Conservation (phyloP, 2,329 filamentous ascomycete genomes). For the Ceratocystiopsis sp. region DNA sequence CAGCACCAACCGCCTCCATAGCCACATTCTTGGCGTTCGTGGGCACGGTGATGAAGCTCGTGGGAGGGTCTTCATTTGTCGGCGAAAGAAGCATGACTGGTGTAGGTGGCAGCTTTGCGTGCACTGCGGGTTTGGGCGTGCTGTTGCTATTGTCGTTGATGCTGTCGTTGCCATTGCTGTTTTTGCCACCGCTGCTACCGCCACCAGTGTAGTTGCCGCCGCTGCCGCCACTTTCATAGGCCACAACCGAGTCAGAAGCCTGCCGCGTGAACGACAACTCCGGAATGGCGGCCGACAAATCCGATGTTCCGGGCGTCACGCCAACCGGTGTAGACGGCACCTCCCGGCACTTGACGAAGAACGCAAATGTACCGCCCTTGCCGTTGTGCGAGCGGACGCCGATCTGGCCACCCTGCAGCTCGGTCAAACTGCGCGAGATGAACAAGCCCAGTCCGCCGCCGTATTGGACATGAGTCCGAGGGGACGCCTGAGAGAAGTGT, state of each 20-base stretch:
- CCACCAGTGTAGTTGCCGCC: no score
- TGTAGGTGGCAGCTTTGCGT: no score
- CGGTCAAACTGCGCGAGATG: constrained; percentile 59
- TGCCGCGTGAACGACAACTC: constrained; percentile 8
- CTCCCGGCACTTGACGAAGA: constrained; percentile 55
- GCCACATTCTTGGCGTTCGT: no score
- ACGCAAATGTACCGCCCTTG: constrained; percentile 57
- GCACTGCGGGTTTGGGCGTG: not conserved
- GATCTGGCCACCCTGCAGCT: constrained; percentile 63
- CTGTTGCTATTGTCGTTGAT: not conserved
- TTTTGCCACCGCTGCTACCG: not conserved
- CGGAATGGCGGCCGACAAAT: constrained; percentile 16
- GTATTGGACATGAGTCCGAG: constrained; percentile 60
- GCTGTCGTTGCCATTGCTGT: not conserved
- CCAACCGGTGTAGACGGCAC: constrained; percentile 4
- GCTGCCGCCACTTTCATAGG: constrained; percentile 1
- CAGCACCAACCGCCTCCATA: no score
- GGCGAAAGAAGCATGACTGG: no score
- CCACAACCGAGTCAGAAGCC: not conserved
- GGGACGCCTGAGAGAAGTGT: constrained; percentile 61
- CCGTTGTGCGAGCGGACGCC: constrained; percentile 52
- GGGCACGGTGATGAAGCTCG: no score
- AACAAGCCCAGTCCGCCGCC: constrained; percentile 65
- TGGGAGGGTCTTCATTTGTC: not conserved
- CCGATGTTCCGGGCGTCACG: constrained; percentile 1